A percentile compares a stretch with the other conserved stretches of the same genome.
Conservation (phyloP, 176 grass and related monocot species). For the Triticum urartu region DNA sequence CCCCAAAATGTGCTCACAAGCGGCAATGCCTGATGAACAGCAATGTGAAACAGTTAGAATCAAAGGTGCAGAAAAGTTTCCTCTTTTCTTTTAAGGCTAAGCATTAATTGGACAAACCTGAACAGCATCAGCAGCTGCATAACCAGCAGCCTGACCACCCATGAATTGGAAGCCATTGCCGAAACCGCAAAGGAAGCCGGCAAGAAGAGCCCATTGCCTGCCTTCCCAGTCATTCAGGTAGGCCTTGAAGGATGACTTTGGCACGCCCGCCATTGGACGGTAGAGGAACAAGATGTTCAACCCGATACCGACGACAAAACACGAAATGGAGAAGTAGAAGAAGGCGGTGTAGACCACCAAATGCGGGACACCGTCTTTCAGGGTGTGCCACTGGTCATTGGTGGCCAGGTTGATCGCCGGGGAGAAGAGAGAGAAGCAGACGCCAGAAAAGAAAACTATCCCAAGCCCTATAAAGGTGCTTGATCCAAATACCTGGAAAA, state of each 20-base stretch:
- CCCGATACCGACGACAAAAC: slow-evolving; percentile 67
- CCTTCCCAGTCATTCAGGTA: slow-evolving; percentile 90
- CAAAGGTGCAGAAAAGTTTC: background rate
- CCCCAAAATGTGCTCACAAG: slow-evolving; percentile 91
- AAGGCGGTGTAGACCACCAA: slow-evolving; percentile 95
- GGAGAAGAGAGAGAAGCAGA: slow-evolving; percentile 95
- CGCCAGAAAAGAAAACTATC: slow-evolving; percentile 84
- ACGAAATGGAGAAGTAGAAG: slow-evolving; percentile 97
- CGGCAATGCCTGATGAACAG: slow-evolving; percentile 59
- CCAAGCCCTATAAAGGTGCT: slow-evolving; percentile 66
- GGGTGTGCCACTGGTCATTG: slow-evolving; percentile 86
- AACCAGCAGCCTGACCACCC: slow-evolving; percentile 94
- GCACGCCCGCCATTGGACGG: slow-evolving; percentile 73
- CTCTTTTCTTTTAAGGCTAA: background rate
- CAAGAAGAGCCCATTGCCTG: slow-evolving; percentile 90
- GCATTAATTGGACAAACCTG: slow-evolving; percentile 48
- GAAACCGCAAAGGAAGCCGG: slow-evolving; percentile 77
- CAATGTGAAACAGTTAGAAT: slow-evolving; percentile 15
- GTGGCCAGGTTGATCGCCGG: slow-evolving; percentile 93
- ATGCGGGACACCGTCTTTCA: slow-evolving; percentile 71
- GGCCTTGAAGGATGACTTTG: slow-evolving; percentile 68
- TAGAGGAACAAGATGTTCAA: slow-evolving; percentile 90
- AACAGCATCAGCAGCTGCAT: slow-evolving; percentile 96
- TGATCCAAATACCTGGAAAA: slow-evolving; percentile 54
- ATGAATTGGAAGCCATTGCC: slow-evolving; percentile 98